Evolutionary conservation across 805 yeast genomes (phyloP).

Genomic region (Saccharomycopsis synnaedendra): DNA sequence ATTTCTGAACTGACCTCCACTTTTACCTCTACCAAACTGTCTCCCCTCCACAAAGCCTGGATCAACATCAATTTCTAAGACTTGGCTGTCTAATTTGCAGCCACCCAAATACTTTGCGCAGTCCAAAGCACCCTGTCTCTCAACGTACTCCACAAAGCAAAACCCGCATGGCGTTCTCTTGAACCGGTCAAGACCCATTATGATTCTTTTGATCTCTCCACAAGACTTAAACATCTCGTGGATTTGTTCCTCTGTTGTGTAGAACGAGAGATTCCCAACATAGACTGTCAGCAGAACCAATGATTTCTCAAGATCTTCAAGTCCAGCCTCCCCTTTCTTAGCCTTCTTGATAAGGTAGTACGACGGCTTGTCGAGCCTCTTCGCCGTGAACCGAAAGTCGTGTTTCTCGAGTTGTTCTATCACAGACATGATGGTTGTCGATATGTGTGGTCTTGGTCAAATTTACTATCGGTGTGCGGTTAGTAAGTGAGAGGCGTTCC

Average conservation of each 20-base stretch:
- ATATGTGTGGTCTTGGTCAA: not conserved
- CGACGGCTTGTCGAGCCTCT: constrained; percentile 63
- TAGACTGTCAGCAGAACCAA: constrained; percentile 67
- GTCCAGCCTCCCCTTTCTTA: constrained; percentile 34
- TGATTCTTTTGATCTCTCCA: constrained; percentile 67
- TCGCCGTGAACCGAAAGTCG: constrained; percentile 51
- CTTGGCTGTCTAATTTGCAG: constrained; percentile 75
- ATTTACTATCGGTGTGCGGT: not conserved
- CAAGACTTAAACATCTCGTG: constrained; percentile 77
- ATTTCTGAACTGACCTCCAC: constrained; percentile 85
- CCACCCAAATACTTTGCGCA: constrained; percentile 75
- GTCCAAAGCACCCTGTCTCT: constrained; percentile 60
- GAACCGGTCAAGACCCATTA: constrained; percentile 91
- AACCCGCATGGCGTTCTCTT: constrained; percentile 94
- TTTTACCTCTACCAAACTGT: constrained; percentile 87
- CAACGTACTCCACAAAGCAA: constrained; percentile 75
- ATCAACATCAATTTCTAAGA: constrained; percentile 79
- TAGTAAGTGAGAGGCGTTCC: too few species aligned
- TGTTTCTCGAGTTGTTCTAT: constrained; percentile 41
- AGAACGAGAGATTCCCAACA: constrained; percentile 82
- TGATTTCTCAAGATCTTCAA: constrained; percentile 55
- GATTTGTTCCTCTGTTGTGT: constrained; percentile 91
- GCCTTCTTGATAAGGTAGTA: constrained; percentile 59
- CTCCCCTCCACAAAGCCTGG: constrained; percentile 95
- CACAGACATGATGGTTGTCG: constrained; percentile 2